Evolutionary conservation across 1,284 basidiomycete species (phyloP), one percentile per base, ranked within the genome.

Genomic region (Thelephora terrestris): DNA sequence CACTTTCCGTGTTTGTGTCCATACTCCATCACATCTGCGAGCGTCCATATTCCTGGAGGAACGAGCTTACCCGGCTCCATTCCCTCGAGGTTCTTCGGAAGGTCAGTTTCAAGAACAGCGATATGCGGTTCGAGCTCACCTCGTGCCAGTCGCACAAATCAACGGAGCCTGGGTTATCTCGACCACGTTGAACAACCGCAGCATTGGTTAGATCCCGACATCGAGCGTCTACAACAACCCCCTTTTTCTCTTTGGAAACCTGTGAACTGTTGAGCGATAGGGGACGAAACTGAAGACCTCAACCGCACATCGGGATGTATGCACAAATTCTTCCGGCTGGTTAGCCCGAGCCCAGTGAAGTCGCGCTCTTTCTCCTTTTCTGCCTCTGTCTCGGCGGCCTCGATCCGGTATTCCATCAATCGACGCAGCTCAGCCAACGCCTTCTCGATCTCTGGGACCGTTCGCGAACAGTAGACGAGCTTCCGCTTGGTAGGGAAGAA

Each of bases 381-480:
- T 53, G 87, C 85, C 38, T 81, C 75, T 2, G 77, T 82, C 57
- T 87, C 86, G 10, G 85, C 82, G 57, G 66, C 74, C 38, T 70
- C 67, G 58, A 79, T 74, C 32, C 96, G 82, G 64, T 98, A 99
- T 32, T 82, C 82, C 85, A 99, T 92, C 36, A 99, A 70, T 43
- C 95, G 74, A 66, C 98, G 96, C 61, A 99, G 70, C 70, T 99
- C 96, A 1, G 93, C 84, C 43, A 99, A 72, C 0, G 96, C 96
- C 66, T 99, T 99, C 67, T 99, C 96, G 57, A 99, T 99, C 69
- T 99, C 96, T 5, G 96, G 96, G n/a, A 99, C 96, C 3, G 96
- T 99, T 61, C 96, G 94, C 21, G 96, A 99, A 67, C 96, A 99
- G 66, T 99, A 99, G 57, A 99, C 87, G 56, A 99, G 81, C 66